phyloP scores from a whole-genome alignment of 306 rosid species.

The Quercus wislizeni region DNA sequence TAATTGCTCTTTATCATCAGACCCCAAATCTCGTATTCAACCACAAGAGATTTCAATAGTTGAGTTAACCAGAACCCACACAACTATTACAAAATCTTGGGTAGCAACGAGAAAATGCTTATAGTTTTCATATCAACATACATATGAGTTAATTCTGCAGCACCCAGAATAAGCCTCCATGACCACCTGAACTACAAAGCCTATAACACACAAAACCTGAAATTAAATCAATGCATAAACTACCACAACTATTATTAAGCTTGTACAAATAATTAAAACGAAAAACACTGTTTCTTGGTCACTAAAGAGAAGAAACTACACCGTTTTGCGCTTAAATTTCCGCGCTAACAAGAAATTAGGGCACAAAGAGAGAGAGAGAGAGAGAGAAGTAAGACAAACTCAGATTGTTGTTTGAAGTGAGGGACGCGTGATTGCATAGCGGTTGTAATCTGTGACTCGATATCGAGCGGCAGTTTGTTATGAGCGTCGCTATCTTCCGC shows the following conservation, averaged over 20 bases:
- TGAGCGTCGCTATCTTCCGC: constrained; percentile 48
- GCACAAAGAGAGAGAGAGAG: not conserved
- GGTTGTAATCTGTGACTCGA: constrained; percentile 52
- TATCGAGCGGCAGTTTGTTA: constrained; percentile 11
- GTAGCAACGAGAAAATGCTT: not conserved
- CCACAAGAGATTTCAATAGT: no score
- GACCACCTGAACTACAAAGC: not conserved
- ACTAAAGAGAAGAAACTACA: not conserved
- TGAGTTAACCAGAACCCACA: no score
- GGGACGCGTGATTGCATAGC: constrained; percentile 66
- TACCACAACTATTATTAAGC: not conserved
- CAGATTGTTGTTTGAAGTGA: constrained; percentile 75
- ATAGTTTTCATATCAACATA: not conserved
- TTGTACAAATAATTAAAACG: not conserved
- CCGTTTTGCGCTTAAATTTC: not conserved
- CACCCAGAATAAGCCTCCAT: not conserved
- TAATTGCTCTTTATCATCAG: no score
- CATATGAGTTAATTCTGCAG: not conserved
- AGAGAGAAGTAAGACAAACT: constrained; percentile 26
- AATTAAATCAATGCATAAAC: not conserved
- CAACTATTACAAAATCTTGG: not conserved
- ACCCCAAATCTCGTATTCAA: no score
- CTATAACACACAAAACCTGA: not conserved
- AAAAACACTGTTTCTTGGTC: not conserved
- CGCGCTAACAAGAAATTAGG: not conserved